Evolutionary conservation across 495 filamentous ascomycete species (phyloP).

Genomic region (Chaetomium fimeti): DNA sequence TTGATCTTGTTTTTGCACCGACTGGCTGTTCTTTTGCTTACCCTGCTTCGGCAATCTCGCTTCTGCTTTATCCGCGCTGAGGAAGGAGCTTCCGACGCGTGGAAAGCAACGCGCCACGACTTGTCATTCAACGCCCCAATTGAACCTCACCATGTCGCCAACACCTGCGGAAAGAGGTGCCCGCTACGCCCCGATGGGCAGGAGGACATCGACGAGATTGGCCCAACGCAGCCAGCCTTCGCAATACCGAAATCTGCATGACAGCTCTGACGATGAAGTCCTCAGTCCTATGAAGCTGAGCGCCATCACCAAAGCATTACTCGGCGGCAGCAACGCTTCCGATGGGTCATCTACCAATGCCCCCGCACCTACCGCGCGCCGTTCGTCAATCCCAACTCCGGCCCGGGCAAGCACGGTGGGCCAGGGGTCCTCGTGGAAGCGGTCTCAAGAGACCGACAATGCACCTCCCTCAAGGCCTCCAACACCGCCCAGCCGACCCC

Average conservation of each 20-base stretch:
- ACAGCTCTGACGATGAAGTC: constrained; percentile 59
- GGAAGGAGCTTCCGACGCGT: constrained; percentile 7
- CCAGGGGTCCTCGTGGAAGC: constrained; percentile 11
- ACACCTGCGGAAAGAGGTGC: constrained; percentile 39
- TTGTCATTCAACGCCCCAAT: neutral
- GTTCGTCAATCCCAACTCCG: constrained; percentile 40
- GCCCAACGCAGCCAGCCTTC: constrained; percentile 37
- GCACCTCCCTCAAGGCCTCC: neutral
- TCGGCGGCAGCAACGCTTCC: constrained; percentile 58
- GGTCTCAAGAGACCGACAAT: neutral
- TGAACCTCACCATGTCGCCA: constrained; percentile 36
- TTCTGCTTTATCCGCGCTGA: neutral
- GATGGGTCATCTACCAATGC: constrained; percentile 17
- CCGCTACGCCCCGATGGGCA: constrained; percentile 37
- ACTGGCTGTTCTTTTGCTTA: neutral
- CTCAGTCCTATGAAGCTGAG: constrained; percentile 74
- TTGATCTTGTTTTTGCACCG: neutral
- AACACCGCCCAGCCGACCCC: constrained; percentile 2
- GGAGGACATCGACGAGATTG: constrained; percentile 47
- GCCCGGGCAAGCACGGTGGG: neutral
- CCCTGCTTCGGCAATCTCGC: neutral
- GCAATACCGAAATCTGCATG: constrained; percentile 26
- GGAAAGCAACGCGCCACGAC: constrained; percentile 9
- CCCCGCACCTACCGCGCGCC: constrained; percentile 1
- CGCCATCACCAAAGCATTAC: constrained; percentile 71